These are phyloP conservation scores for Discostella stelligera DNA, from an alignment of 352 stramenopile species.

Conservation along the genomic window DNA sequence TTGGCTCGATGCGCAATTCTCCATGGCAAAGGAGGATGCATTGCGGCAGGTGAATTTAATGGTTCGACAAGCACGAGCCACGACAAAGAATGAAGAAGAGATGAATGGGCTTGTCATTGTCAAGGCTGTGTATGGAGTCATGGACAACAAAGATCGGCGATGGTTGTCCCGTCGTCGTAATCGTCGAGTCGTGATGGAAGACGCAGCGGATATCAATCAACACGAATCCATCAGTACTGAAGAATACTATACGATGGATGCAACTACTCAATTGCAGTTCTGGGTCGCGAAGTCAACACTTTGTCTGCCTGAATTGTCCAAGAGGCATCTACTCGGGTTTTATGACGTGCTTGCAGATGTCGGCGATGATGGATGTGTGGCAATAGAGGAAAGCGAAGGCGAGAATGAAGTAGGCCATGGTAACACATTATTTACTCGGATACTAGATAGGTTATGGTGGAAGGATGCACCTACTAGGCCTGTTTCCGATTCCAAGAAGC, in stretches of 20 bases:
- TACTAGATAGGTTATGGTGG: neutral
- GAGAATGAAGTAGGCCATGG: neutral
- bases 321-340: constrained; percentile 72
- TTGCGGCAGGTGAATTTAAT: constrained; percentile 31
- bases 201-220: neutral
- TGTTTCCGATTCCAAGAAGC: neutral
- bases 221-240: neutral
- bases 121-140: constrained; percentile 60
- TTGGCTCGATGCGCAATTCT: neutral
- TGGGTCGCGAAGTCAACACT: constrained; percentile 59
- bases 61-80: constrained; percentile 25
- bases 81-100: constrained; percentile 45
- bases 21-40: constrained; percentile 8
- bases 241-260: constrained; percentile 44
- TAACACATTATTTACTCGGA: neutral
- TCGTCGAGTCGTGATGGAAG: neutral
- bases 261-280: constrained; percentile 73
- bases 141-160: constrained; percentile 40
- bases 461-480: neutral
- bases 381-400: neutral
- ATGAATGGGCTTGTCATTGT: constrained; percentile 66
- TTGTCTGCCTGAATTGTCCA: constrained; percentile 51
- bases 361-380: constrained; percentile 19
- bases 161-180: constrained; percentile 11
- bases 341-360: constrained; percentile 54